Conservation (phyloP, 129 eudicot species). For the Mikania micrantha region DNA sequence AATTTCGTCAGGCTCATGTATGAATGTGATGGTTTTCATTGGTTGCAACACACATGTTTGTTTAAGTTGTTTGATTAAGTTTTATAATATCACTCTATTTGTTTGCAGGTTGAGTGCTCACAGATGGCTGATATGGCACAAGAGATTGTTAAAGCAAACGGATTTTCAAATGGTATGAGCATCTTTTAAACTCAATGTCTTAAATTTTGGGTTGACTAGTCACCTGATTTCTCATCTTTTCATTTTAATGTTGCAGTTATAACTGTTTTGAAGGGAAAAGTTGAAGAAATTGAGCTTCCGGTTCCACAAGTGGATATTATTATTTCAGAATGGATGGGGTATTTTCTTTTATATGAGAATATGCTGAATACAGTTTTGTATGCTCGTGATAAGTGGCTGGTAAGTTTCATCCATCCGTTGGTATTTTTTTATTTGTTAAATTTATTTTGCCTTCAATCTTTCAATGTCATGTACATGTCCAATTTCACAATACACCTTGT, state of each 20-base stretch:
- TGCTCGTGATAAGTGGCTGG: conserved; percentile 99
- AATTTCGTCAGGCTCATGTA: neutral
- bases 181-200: neutral
- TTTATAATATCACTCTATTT: neutral
- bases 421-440: neutral
- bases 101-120: conserved; percentile 86
- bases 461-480: neutral
- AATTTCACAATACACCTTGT: neutral
- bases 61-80: neutral
- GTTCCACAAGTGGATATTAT: conserved; percentile 91
- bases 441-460: neutral
- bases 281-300: conserved; percentile 93
- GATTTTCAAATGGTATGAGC: conserved; percentile 65
- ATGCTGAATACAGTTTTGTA: conserved; percentile 90
- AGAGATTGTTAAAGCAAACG: conserved; percentile 79
- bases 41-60: neutral
- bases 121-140: conserved; percentile 94
- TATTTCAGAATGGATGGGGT: conserved; percentile 99
- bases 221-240: conserved; percentile 7
- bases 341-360: conserved; percentile 84
- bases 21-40: neutral
- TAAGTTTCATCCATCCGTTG: conserved; percentile 25
- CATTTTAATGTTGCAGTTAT: conserved; percentile 41
- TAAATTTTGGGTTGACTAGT: neutral
- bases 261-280: conserved; percentile 89